Conservation (phyloP, 2,329 filamentous ascomycete species). For the Lasiodiplodia citricola region DNA sequence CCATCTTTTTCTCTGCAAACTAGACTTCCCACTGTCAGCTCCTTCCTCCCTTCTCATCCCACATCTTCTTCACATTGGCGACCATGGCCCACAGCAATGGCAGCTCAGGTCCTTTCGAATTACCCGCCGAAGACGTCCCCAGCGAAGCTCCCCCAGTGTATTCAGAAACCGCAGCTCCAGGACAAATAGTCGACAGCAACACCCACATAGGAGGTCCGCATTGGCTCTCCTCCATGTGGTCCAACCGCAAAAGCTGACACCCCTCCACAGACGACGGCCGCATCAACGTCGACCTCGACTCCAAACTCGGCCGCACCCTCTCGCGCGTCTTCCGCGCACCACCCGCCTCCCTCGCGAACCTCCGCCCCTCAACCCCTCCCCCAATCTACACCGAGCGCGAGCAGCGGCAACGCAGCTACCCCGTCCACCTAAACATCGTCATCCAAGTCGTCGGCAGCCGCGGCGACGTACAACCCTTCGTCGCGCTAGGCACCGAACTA, state of each 20-base stretch:
- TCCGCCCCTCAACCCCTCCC: neutral
- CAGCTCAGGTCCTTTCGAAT: neutral
- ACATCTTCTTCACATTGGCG: neutral
- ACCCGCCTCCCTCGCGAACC: neutral
- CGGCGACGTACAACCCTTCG: constrained; percentile 65
- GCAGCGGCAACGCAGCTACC: neutral
- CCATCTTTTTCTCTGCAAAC: neutral
- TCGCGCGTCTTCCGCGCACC: constrained; percentile 11
- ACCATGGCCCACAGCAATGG: neutral
- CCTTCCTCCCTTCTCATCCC: neutral
- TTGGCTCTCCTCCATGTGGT: too few relatives aligned
- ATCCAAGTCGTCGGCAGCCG: constrained; percentile 61
- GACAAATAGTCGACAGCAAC: neutral
- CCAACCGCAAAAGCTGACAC: neutral
- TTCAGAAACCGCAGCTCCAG: neutral
- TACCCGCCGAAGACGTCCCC: neutral
- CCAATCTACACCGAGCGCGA: constrained; percentile 4
- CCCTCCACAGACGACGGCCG: constrained; percentile 31
- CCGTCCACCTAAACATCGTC: constrained; percentile 53
- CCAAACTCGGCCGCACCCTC: constrained; percentile 27
- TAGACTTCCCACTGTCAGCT: neutral
- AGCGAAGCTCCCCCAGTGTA: constrained; percentile 7
- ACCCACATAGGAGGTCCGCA: neutral
- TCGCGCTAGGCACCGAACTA: constrained; percentile 61
- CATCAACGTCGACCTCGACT: constrained; percentile 36